Percentiles rank a stretch among this genome's conserved stretches.
phyloP scores from a whole-genome alignment of 169 alveolate genomes.

The Eimeria falciformis region DNA sequence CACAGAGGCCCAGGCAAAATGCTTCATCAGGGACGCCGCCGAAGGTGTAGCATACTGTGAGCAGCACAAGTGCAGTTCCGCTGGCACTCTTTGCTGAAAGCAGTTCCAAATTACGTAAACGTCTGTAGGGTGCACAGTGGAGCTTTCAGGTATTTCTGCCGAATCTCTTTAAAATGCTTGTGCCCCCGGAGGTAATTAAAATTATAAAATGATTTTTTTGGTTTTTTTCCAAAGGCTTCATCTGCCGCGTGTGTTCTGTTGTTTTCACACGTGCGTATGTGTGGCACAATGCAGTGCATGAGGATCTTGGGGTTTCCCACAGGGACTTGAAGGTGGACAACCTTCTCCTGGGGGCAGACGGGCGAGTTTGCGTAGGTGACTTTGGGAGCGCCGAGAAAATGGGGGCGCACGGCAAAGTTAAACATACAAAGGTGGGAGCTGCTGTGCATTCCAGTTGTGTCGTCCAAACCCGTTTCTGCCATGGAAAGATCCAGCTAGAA shows the following conservation, averaged over 20 bases:
- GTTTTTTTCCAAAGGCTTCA: not conserved
- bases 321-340: conserved; percentile 79
- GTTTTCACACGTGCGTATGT: not conserved
- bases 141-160: no score
- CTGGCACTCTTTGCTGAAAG: no score
- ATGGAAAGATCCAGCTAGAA: no score
- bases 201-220: not conserved
- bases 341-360: conserved; percentile 74
- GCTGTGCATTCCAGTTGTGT: not conserved
- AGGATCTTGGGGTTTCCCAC: conserved; percentile 71
- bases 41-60: conserved; percentile 76
- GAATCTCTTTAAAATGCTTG: no score
- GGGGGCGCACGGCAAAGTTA: conserved; percentile 71
- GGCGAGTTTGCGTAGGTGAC: conserved; percentile 75
- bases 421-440: conserved; percentile 75
- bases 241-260: not conserved
- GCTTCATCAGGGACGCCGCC: conserved; percentile 75
- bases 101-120: no score
- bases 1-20: conserved; percentile 71
- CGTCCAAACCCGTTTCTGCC: no score
- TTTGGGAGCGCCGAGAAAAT: conserved; percentile 76
- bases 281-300: conserved; percentile 75
- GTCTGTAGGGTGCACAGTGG: no score
- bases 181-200: no score
- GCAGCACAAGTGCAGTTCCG: not conserved